Evolutionary conservation across 331 rosid genomes (phyloP).

Genomic region (Rosa hybrid): DNA sequence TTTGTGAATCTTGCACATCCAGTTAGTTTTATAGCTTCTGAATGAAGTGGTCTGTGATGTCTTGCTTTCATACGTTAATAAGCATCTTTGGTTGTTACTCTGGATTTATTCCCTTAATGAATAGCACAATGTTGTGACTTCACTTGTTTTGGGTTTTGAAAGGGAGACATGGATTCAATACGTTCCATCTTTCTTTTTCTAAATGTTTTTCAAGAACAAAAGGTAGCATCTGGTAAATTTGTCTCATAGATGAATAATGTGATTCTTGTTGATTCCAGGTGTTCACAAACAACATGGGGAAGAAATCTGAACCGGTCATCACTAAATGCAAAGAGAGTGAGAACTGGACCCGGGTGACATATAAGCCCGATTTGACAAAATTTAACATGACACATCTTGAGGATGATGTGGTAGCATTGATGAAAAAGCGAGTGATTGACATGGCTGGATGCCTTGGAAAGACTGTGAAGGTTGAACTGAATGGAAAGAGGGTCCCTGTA

Average conservation of each 20-base stretch:
- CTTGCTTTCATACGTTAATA: too few species aligned
- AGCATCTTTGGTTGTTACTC: neutral
- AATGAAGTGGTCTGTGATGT: neutral
- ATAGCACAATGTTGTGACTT: neutral
- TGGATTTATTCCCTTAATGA: neutral
- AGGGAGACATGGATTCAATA: neutral
- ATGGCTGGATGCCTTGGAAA: constrained; percentile 95
- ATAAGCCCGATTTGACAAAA: constrained; percentile 73
- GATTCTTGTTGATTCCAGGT: constrained; percentile 45
- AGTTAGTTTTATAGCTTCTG: neutral
- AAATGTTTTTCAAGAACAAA: neutral
- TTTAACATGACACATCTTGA: constrained; percentile 76
- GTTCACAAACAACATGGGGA: constrained; percentile 72
- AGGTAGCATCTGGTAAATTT: neutral
- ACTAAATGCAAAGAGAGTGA: constrained; percentile 69
- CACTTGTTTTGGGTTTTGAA: neutral
- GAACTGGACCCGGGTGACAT: constrained; percentile 89
- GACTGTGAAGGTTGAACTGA: constrained; percentile 78
- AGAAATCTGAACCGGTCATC: constrained; percentile 61
- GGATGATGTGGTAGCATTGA: constrained; percentile 85
- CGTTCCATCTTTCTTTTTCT: neutral
- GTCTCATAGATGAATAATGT: neutral
- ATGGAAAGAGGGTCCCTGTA: constrained; percentile 56
- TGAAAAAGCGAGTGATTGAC: constrained; percentile 85
- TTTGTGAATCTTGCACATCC: neutral